A percentile compares a stretch with the other conserved stretches of the same genome.
Evolutionary conservation across 805 yeast species (phyloP).

Genomic region (Yarrowia sp.): DNA sequence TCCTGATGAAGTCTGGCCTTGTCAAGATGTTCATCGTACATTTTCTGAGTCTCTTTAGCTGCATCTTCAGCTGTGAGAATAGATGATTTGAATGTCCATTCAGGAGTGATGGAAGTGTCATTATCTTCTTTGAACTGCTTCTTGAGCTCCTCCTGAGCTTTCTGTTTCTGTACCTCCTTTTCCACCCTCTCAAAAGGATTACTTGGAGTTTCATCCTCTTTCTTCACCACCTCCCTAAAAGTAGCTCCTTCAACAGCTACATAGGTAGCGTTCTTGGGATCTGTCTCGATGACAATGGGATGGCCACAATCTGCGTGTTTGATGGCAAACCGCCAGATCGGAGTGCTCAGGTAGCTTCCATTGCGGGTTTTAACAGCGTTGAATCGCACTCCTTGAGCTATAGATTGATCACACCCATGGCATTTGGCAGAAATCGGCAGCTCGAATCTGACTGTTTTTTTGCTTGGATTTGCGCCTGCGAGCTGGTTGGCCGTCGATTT

Average conservation of each 20-base stretch:
- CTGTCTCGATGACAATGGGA: constrained; percentile 47
- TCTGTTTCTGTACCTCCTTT: constrained; percentile 2
- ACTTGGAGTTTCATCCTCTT: constrained; percentile 1
- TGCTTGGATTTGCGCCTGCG: constrained; percentile 44
- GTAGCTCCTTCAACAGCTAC: constrained; percentile 27
- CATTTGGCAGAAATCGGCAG: constrained; percentile 48
- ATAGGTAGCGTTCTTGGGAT: constrained; percentile 48
- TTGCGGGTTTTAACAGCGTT: constrained; percentile 48
- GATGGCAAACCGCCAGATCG: constrained; percentile 47
- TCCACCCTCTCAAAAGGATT: constrained; percentile 22
- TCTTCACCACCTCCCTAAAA: neutral
- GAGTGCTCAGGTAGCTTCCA: constrained; percentile 47
- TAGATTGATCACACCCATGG: constrained; percentile 44
- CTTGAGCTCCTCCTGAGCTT: neutral
- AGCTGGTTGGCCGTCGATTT: constrained; percentile 42
- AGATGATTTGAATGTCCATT: constrained; percentile 20
- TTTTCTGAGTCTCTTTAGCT: constrained; percentile 7
- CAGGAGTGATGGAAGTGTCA: neutral
- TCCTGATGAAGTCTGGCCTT: constrained; percentile 24
- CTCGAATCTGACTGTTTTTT: constrained; percentile 47
- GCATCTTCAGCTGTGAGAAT: constrained; percentile 5
- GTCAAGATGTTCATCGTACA: constrained; percentile 19
- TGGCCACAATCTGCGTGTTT: constrained; percentile 47
- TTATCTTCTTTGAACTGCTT: neutral
- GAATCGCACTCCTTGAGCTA: constrained; percentile 48